Evolutionary conservation across 768 basidiomycete genomes (phyloP).

Genomic region (Royoungia palumana): DNA sequence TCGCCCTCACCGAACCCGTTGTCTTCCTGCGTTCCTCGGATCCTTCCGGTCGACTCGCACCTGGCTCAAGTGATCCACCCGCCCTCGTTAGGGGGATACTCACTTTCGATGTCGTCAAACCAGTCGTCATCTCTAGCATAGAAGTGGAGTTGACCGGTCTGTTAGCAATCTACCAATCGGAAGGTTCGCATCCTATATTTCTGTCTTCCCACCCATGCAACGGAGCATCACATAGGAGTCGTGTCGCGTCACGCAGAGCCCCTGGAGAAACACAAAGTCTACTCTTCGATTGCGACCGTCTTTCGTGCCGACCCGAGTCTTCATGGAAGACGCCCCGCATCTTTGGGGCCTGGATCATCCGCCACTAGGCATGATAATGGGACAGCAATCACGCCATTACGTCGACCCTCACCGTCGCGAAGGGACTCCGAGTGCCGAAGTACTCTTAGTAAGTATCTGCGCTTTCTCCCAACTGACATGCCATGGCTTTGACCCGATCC

Average conservation of each 20-base stretch:
- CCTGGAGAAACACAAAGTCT: constrained; percentile 69
- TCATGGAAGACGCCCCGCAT: constrained; percentile 25
- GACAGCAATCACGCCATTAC: background rate
- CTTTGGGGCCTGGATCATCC: constrained; percentile 22
- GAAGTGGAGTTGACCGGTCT: constrained; percentile 75
- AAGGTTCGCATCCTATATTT: constrained; percentile 54
- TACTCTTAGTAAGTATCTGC: background rate
- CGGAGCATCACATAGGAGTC: constrained; percentile 37
- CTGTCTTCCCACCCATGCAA: background rate
- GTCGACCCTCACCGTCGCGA: constrained; percentile 1
- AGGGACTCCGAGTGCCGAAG: constrained; percentile 3
- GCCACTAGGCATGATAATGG: background rate
- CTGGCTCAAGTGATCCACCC: constrained; percentile 46
- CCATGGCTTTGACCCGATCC: background rate
- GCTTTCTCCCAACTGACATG: background rate
- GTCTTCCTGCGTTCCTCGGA: constrained; percentile 66
- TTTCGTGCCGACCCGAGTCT: constrained; percentile 59
- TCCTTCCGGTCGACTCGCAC: constrained; percentile 35
- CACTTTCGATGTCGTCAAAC: constrained; percentile 63
- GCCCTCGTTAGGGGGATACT: constrained; percentile 66
- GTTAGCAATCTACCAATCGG: constrained; percentile 71
- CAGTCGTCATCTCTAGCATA: constrained; percentile 83
- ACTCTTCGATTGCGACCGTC: constrained; percentile 67
- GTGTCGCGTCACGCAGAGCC: constrained; percentile 73
- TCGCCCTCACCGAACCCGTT: constrained; percentile 71